These are phyloP conservation scores for Chaetomium sp. DNA, from an alignment of 2,329 filamentous ascomycete genomes.

Conservation along the genomic window DNA sequence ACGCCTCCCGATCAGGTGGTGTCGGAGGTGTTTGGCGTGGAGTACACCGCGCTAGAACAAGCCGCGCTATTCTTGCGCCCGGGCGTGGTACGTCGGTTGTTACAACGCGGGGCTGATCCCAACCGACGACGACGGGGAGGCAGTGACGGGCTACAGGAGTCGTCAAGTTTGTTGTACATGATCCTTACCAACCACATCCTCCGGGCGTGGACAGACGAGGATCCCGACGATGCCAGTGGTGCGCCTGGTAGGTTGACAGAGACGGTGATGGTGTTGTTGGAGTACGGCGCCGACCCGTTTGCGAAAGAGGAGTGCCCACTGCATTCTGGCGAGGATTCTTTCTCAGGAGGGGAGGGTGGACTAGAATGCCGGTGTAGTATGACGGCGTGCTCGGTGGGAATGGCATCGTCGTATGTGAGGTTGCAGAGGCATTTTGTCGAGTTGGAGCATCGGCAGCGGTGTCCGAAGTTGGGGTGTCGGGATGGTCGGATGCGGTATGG, in stretches of 20 bases:
- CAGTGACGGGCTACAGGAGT: background rate
- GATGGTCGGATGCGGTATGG: background rate
- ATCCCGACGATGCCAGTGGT: too few species aligned
- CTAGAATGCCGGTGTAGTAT: background rate
- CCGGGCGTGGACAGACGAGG: background rate
- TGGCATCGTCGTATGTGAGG: background rate
- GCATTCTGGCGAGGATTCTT: too few species aligned
- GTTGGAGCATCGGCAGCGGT: background rate
- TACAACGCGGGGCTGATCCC: too few species aligned
- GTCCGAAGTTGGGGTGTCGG: background rate
- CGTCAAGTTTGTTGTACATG: background rate
- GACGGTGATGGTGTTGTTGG: background rate
- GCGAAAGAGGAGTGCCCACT: background rate
- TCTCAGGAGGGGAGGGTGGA: too few species aligned
- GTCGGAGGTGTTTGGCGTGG: too few species aligned
- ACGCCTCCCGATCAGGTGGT: too few species aligned
- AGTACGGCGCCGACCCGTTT: constrained; percentile 1
- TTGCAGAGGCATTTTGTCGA: background rate
- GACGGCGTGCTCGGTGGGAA: background rate
- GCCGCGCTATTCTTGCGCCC: too few species aligned
- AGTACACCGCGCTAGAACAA: too few species aligned
- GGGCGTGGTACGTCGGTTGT: too few species aligned
- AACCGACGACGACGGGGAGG: background rate
- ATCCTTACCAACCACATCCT: background rate
- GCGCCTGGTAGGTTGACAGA: background rate